Percentiles rank a stretch among this genome's conserved stretches.
Evolutionary conservation across 78 protist species (phyloP).

Genomic region (Dictyostelium firmibasis): DNA sequence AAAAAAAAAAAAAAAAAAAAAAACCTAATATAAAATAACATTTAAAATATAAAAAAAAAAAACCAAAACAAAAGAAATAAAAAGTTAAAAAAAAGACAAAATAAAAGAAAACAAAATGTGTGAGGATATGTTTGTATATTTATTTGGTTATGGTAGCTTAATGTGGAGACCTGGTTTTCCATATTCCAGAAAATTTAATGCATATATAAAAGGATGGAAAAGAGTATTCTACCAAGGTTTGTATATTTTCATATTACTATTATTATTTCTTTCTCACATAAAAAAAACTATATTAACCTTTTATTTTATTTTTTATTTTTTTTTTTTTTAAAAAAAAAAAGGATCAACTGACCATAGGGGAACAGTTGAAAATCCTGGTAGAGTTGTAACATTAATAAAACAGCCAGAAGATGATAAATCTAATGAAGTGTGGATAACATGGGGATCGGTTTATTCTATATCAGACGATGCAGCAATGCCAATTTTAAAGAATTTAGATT

Average conservation of each 20-base stretch:
- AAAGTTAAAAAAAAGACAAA: neutral
- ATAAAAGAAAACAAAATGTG: constrained; percentile 63
- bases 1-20: neutral
- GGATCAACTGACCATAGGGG: constrained; percentile 75
- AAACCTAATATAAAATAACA: neutral
- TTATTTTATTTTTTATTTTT: neutral
- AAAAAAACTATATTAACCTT: neutral
- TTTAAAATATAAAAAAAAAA: neutral
- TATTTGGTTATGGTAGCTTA: constrained; percentile 72
- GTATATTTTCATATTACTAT: neutral
- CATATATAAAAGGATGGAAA: constrained; percentile 74
- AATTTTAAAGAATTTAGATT: constrained; percentile 74
- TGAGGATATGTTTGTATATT: constrained; percentile 62
- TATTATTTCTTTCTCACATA: too few species aligned
- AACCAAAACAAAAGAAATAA: neutral
- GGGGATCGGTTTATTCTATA: constrained; percentile 79
- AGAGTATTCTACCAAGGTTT: constrained; percentile 60
- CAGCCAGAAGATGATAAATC: constrained; percentile 31
- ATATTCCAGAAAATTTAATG: constrained; percentile 61
- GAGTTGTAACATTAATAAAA: constrained; percentile 80
- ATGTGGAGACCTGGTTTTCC: constrained; percentile 56
- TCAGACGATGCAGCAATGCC: constrained; percentile 27
- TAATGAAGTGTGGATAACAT: constrained; percentile 43
- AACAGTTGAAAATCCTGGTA: constrained; percentile 61
- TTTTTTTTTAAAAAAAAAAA: neutral